A percentile compares a stretch with the other conserved stretches of the same genome.
Conservation (phyloP, 1,284 basidiomycete genomes). For the Papiliotrema fonsecae region DNA sequence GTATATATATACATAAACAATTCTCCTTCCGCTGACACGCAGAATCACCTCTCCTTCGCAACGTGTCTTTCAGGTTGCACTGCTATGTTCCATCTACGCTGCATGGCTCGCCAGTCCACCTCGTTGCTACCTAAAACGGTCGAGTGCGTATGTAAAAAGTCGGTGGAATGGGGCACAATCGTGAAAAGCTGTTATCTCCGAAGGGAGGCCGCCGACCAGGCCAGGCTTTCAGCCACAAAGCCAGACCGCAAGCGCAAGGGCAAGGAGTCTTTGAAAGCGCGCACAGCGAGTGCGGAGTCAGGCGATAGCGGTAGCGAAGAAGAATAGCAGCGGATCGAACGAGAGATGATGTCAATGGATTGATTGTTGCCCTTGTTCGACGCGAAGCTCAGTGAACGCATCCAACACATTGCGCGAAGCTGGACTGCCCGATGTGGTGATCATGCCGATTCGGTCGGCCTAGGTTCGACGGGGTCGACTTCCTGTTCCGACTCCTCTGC, state of each 20-base stretch:
- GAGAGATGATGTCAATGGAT: constrained; percentile 6
- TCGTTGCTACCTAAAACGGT: constrained; percentile 61
- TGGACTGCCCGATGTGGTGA: too few species aligned
- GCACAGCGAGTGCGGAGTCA: neutral
- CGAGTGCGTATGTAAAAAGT: constrained; percentile 56
- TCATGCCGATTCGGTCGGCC: too few species aligned
- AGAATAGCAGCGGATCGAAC: constrained; percentile 12
- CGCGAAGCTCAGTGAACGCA: neutral
- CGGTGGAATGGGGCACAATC: constrained; percentile 67
- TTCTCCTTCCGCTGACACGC: neutral
- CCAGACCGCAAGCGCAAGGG: neutral
- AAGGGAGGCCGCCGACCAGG: constrained; percentile 27
- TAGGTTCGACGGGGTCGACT: too few species aligned
- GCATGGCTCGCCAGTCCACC: constrained; percentile 56
- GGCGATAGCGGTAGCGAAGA: constrained; percentile 2
- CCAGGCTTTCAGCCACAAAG: neutral
- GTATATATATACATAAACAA: constrained; percentile 49
- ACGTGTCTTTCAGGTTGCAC: constrained; percentile 52
- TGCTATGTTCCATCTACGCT: constrained; percentile 61
- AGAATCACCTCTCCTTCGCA: constrained; percentile 58
- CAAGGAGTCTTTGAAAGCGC: neutral
- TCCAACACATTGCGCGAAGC: too few species aligned
- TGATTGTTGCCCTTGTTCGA: neutral
- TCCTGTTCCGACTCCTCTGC: constrained; percentile 4
- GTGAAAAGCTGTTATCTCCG: constrained; percentile 65